A percentile compares a stretch with the other conserved stretches of the same genome.
These are phyloP conservation scores for Emmonsiellopsis sp. DNA, from an alignment of 2,329 filamentous ascomycete genomes.

Conservation along the genomic window DNA sequence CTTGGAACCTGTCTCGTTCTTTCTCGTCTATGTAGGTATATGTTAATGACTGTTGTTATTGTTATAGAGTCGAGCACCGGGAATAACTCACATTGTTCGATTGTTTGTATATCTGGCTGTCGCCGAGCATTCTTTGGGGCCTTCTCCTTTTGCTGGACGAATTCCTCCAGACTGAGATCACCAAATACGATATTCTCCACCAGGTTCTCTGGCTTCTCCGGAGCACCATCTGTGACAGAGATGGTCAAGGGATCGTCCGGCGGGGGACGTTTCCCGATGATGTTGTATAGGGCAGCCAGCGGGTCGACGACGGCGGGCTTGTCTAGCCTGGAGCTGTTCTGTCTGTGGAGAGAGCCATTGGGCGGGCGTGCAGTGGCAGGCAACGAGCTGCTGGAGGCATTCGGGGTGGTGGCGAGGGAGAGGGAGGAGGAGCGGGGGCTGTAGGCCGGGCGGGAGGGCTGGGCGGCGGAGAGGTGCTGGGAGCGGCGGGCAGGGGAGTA, in stretches of 20 bases:
- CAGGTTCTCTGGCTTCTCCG: constrained; percentile 35
- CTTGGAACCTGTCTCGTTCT: constrained; percentile 77
- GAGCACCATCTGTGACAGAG: constrained; percentile 3
- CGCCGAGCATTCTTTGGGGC: constrained; percentile 14
- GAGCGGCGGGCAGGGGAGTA: constrained; percentile 63
- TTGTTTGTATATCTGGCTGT: constrained; percentile 46
- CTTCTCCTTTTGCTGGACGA: constrained; percentile 37
- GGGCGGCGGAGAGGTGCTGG: constrained; percentile 57
- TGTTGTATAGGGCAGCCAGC: constrained; percentile 55
- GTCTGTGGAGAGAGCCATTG: constrained; percentile 56
- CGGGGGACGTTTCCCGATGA: constrained; percentile 38
- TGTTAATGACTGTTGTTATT: constrained; percentile 5
- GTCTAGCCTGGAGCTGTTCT: constrained; percentile 40
- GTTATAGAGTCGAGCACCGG: not conserved
- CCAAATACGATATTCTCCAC: constrained; percentile 67
- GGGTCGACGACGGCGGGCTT: constrained; percentile 57
- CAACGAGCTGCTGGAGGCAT: constrained; percentile 68
- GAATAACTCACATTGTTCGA: constrained; percentile 58
- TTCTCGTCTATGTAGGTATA: constrained; percentile 49
- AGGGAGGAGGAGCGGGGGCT: constrained; percentile 67
- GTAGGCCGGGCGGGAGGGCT: constrained; percentile 57
- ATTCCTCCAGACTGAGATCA: constrained; percentile 64
- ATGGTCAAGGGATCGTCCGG: constrained; percentile 7
- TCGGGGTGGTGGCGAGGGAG: constrained; percentile 61
- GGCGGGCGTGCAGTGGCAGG: constrained; percentile 50